These are phyloP conservation scores for Malassezia furfur DNA, from an alignment of 1,284 basidiomycete species.

Conservation along the genomic window DNA sequence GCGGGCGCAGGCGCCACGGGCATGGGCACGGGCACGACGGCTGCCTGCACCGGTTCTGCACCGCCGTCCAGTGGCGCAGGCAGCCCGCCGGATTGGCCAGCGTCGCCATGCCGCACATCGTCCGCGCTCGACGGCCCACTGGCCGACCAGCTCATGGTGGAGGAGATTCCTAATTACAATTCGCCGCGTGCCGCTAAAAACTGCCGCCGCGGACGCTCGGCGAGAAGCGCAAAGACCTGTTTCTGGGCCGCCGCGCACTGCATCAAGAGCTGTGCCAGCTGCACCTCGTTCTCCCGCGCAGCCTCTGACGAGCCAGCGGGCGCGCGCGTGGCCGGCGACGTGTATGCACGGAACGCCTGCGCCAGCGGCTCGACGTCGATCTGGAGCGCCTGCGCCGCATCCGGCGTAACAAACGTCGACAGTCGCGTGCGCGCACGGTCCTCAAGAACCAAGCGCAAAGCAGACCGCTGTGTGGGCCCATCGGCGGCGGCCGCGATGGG, in stretches of 20 bases:
- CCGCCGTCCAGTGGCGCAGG: no score
- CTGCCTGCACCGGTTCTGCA: no score
- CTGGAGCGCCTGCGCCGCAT: background rate
- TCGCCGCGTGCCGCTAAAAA: constrained; percentile 7
- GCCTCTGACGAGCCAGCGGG: constrained; percentile 3
- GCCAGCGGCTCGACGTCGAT: background rate
- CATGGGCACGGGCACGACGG: no score
- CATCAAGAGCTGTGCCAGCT: constrained; percentile 23
- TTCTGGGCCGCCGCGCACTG: constrained; percentile 10
- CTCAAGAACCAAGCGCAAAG: background rate
- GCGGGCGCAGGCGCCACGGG: no score
- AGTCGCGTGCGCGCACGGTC: constrained; percentile 4
- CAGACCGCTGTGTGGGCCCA: background rate
- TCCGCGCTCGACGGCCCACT: no score
- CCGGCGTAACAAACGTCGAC: background rate
- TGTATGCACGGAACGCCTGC: background rate
- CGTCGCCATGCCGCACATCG: no score
- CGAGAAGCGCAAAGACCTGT: constrained; percentile 1
- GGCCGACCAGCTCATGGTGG: background rate
- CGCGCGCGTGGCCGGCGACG: background rate
- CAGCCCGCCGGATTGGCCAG: no score
- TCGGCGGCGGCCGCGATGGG: background rate
- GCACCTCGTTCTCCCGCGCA: constrained; percentile 21
- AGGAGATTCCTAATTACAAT: constrained; percentile 2
- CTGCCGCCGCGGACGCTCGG: background rate